Conservation (phyloP, 148 eudicot species). For the Nyssa sinensis region DNA sequence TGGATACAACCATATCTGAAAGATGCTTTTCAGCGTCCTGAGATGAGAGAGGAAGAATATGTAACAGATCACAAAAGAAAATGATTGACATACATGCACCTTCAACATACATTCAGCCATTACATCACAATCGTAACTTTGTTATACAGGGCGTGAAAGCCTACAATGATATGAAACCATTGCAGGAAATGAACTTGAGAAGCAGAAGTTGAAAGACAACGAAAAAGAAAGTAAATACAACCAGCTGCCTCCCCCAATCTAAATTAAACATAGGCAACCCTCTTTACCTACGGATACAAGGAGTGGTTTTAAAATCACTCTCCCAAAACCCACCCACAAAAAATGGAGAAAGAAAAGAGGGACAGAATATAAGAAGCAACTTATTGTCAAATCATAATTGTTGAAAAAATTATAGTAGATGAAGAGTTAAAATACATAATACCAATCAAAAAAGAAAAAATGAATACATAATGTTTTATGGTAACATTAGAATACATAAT, state of each 20-base stretch:
- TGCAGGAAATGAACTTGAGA: not conserved
- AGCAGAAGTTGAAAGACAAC: too few species aligned
- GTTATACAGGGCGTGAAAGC: not conserved
- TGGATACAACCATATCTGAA: constrained; percentile 89
- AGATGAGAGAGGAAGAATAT: constrained; percentile 3
- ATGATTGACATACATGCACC: not conserved
- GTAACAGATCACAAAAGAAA: not conserved
- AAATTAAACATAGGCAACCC: too few species aligned
- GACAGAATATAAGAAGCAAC: too few species aligned
- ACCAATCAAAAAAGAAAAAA: too few species aligned
- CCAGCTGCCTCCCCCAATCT: not conserved
- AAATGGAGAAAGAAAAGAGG: not conserved
- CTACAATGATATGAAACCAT: not conserved
- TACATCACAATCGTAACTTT: not conserved
- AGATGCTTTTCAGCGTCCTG: constrained; percentile 96
- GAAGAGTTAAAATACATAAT: not conserved
- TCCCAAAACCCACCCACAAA: too few species aligned
- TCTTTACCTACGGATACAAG: too few species aligned
- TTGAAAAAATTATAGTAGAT: too few species aligned
- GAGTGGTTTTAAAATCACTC: too few species aligned
- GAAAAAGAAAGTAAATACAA: too few species aligned
- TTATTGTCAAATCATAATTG: too few species aligned
- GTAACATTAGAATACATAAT: too few species aligned
- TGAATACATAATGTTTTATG: too few species aligned
- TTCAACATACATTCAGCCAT: not conserved